Conservation (phyloP, 73 alveolate species). For the Stentor roeselii region DNA sequence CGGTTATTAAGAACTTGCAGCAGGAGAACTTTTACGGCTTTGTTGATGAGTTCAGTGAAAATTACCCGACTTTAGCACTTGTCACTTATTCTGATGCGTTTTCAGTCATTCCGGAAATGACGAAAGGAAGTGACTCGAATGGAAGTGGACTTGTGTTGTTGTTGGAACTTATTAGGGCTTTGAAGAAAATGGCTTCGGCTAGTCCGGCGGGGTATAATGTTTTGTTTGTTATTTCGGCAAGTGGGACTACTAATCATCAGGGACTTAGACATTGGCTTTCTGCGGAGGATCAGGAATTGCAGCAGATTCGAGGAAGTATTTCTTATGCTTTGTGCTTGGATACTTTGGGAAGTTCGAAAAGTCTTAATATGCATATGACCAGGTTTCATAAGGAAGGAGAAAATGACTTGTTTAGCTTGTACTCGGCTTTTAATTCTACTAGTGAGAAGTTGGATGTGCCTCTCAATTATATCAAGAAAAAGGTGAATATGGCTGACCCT, state of each 20-base stretch:
- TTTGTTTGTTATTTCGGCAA: slow-evolving; percentile 56
- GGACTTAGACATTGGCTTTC: slow-evolving; percentile 53
- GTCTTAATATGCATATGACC: slow-evolving; percentile 57
- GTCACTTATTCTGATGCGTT: slow-evolving; percentile 65
- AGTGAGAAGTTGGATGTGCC: slow-evolving; percentile 44
- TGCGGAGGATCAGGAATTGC: slow-evolving; percentile 50
- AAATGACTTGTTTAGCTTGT: slow-evolving; percentile 49
- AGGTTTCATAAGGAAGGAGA: slow-evolving; percentile 66
- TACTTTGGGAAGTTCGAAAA: slow-evolving; percentile 50
- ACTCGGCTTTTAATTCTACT: slow-evolving; percentile 54
- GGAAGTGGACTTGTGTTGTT: slow-evolving; percentile 67
- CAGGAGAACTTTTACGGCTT: slow-evolving; percentile 70
- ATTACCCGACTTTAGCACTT: slow-evolving; percentile 59
- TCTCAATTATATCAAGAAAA: slow-evolving; percentile 58
- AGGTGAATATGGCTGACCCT: slow-evolving; percentile 57
- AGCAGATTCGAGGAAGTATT: slow-evolving; percentile 48
- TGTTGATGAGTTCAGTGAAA: slow-evolving; percentile 44
- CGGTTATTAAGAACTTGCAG: slow-evolving; percentile 20
- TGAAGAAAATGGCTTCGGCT: slow-evolving; percentile 41
- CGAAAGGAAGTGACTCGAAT: slow-evolving; percentile 61
- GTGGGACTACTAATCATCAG: slow-evolving; percentile 59
- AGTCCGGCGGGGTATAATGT: slow-evolving; percentile 52
- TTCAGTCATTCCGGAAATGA: slow-evolving; percentile 51
- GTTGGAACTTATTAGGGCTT: slow-evolving; percentile 53
- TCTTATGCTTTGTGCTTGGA: slow-evolving; percentile 66